Evolutionary conservation across 768 basidiomycete species (phyloP), one percentile per base, ranked within the genome.

Genomic region (Boletus tylopilopsis): DNA sequence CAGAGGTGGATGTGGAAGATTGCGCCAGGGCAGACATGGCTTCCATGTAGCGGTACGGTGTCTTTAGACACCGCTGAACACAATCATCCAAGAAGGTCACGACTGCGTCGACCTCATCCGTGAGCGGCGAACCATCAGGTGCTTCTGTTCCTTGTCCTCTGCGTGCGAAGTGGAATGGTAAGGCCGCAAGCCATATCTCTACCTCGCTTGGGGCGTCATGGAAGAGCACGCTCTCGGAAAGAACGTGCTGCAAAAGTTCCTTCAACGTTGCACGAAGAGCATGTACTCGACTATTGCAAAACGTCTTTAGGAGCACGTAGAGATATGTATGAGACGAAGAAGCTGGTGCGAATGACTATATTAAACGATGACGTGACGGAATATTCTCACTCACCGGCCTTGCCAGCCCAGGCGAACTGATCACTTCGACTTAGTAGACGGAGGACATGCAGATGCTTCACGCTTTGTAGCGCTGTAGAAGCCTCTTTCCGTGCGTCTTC

Each of bases 21-120:
- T 51, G 56, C 4, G 48, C 47, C 19, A 81, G 61, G 0, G 66
- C 59, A 6, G 76, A 64, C 53, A 84, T 67, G 21, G 84, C 84
- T 58, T 96, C 94, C 45, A 95, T 75, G 62, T 95, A 97, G 24
- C 81, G 78, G 64, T 93, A 89, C 0, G 92, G 90, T 2, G 85
- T 87, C 66, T 87, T 91, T 54, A 85, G 62, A 57, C 86, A 93
- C 16, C 90, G 76, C 49, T 87, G 84, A 3, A 88, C 75, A 60
- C 92, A 95, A 43, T 94, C 91, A 55, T 97, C 94, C 11, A 96
- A 58, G 69, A 96, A 93, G 0, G 67, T 50, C 16, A 87, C 69
- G 23, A 85, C 78, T 36, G 74, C 72, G 6, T 76, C 74, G 11
- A 72, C 71, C 68, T 87, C 87, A 38, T 79, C 80, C 2, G 71